These are phyloP conservation scores for Teunomyces tritomae DNA, from an alignment of 805 yeast species.

Conservation along the genomic window DNA sequence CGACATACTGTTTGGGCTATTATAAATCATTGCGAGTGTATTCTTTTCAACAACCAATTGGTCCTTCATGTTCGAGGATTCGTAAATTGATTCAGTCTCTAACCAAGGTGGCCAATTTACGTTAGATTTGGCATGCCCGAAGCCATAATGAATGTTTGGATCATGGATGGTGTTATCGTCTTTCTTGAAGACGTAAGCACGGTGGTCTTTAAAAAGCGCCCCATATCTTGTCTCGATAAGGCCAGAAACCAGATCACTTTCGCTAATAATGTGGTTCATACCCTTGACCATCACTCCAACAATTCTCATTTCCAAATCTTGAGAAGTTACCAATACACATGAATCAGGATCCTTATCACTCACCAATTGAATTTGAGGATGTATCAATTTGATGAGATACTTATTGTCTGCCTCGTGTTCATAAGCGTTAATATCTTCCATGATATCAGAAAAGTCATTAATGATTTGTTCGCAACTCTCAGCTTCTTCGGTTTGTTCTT, in stretches of 20 bases:
- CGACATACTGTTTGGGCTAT: constrained; percentile 52
- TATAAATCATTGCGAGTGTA: constrained; percentile 43
- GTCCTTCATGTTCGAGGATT: constrained; percentile 13
- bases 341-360: constrained; percentile 46
- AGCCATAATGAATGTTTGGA: constrained; percentile 13
- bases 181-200: constrained; percentile 49
- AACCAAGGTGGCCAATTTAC: constrained; percentile 88
- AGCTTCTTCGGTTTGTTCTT: constrained; percentile 9
- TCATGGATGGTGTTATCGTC: constrained; percentile 20
- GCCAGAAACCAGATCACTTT: constrained; percentile 31
- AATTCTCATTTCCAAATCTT: constrained; percentile 57
- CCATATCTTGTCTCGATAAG: constrained; percentile 58
- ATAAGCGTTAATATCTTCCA: constrained; percentile 42
- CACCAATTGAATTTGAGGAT: constrained; percentile 78
- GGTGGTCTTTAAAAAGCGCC: constrained; percentile 53
- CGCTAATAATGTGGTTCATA: constrained; percentile 34
- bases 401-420: constrained; percentile 50
- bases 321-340: constrained; percentile 52
- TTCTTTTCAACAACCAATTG: constrained; percentile 35
- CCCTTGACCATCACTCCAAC: constrained; percentile 44
- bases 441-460: constrained; percentile 15
- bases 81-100: constrained; percentile 59
- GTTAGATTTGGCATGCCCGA: constrained; percentile 24
- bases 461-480: not conserved
- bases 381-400: constrained; percentile 62